Base-by-base conservation (phyloP, 495 filamentous ascomycete species). In the Choiromyces venosus region DNA sequence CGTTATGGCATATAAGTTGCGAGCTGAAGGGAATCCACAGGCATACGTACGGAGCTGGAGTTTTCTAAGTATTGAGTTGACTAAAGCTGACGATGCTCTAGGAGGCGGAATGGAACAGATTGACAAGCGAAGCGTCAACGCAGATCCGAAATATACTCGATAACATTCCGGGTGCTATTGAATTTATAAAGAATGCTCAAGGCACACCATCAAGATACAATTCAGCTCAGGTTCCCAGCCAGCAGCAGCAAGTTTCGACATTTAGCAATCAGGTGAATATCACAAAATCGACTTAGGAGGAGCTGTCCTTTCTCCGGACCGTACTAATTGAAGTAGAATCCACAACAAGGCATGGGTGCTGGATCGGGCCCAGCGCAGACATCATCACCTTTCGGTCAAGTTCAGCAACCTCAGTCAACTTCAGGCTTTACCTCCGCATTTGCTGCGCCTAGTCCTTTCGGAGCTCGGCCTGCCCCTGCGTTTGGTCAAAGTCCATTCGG, bases 401-500 rank as follows among this genome's bases (percentile, higher is more conserved):
- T 70, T 16, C 73, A 66, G 56, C 66, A 61, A 19, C 37, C 69
- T 14, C 76, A 76, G 19, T 64, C 65, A 1, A 46, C 68, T 29
- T 69, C 70, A 44, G 44, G 77, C 8, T 79, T 79, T 35, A 65
- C 66, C 14, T 64, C 77, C 44, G 36, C 67, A 8, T 80, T 80
- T 72, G 61, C 71, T 33, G 14, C 73, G 5, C 29, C 73, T 70
- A 80, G 37, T 14, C 65, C 71, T 76, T 83, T 79, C 40, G 36
- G 39, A 73, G 81, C 65, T 65, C 77, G 77, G 12, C 61, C 71
- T 38, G 37, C 66, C 33, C 81, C 83, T n/a, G 73, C 80, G 7
- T 83, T 85, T 70, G 84, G 84, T 8, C 84, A 85, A 77, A 64
- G 69, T 18, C 72, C 76, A 37, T 81, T 83, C 68, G 81, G 82